phyloP scores from a whole-genome alignment of 2,329 filamentous ascomycete species.

The Plenodomus biglobosus region DNA sequence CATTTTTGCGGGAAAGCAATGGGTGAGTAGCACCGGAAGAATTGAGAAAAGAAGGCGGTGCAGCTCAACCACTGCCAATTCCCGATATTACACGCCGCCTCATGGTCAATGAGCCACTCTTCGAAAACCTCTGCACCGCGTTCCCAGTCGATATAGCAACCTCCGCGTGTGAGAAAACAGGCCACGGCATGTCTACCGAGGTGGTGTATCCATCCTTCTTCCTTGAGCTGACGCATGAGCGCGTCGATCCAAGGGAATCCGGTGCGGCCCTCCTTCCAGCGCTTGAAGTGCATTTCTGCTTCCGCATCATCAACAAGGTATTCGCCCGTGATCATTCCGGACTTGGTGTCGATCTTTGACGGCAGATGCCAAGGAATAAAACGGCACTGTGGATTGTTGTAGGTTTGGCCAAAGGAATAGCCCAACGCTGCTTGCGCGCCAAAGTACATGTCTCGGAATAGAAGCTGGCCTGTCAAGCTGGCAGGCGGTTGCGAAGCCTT shows the following conservation, averaged over 20 bases:
- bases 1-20: constrained; percentile 74
- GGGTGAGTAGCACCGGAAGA: constrained; percentile 70
- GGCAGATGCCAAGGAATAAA: constrained; percentile 80
- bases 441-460: constrained; percentile 85
- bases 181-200: constrained; percentile 76
- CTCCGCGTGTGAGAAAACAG: constrained; percentile 77
- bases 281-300: constrained; percentile 66
- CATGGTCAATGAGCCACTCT: constrained; percentile 74
- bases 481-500: constrained; percentile 62
- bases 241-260: constrained; percentile 82
- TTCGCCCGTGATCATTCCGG: constrained; percentile 56
- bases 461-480: constrained; percentile 70
- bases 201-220: constrained; percentile 80
- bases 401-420: constrained; percentile 63
- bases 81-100: constrained; percentile 70
- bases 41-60: constrained; percentile 73
- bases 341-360: constrained; percentile 54
- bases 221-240: constrained; percentile 71
- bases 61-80: constrained; percentile 81
- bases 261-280: constrained; percentile 69
- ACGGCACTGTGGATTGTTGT: constrained; percentile 66
- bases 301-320: constrained; percentile 65
- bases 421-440: constrained; percentile 72
- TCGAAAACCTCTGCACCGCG: constrained; percentile 77
- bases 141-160: constrained; percentile 79